A percentile compares a stretch with the other conserved stretches of the same genome.
These are phyloP conservation scores for Fusarium sp. DNA, from an alignment of 2,329 filamentous ascomycete species.

Conservation along the genomic window DNA sequence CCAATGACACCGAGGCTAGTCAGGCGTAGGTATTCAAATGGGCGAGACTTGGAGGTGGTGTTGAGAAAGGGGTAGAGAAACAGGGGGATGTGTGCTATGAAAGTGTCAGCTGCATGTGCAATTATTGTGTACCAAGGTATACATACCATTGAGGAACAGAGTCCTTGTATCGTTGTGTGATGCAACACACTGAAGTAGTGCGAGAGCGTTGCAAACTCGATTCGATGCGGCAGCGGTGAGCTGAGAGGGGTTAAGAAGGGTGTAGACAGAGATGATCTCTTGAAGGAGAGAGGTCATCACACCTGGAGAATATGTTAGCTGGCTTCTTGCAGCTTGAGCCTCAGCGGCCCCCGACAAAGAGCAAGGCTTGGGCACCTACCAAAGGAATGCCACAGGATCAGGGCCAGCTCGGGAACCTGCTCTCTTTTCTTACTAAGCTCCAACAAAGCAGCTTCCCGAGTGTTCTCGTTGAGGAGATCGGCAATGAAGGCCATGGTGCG, in stretches of 20 bases:
- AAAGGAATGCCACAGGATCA: constrained; percentile 98
- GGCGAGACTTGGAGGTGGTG: constrained; percentile 96
- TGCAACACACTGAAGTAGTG: constrained; percentile 94
- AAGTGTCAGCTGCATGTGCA: constrained; percentile 26
- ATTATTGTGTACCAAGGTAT: not conserved
- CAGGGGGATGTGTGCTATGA: constrained; percentile 89
- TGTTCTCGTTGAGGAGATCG: constrained; percentile 86
- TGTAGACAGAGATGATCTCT: constrained; percentile 99
- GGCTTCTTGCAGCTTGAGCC: constrained; percentile 16
- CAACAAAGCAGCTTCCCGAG: constrained; percentile 88
- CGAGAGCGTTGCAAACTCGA: constrained; percentile 95
- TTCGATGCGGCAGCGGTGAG: constrained; percentile 98
- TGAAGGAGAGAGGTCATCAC: constrained; percentile 98
- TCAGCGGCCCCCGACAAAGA: not conserved
- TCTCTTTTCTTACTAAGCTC: constrained; percentile 99
- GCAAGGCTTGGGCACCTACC: constrained; percentile 66
- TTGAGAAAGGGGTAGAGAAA: constrained; percentile 99
- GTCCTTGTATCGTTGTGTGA: constrained; percentile 96
- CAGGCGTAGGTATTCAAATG: constrained; percentile 95
- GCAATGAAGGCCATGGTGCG: constrained; percentile 94
- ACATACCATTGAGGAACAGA: constrained; percentile 88
- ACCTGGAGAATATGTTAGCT: constrained; percentile 62
- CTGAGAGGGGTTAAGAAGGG: constrained; percentile 94
- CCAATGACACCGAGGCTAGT: constrained; percentile 97
- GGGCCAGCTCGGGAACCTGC: constrained; percentile 93